Evolutionary conservation across 2,329 filamentous ascomycete species (phyloP).

Genomic region (Curvularia hawaiiensis): DNA sequence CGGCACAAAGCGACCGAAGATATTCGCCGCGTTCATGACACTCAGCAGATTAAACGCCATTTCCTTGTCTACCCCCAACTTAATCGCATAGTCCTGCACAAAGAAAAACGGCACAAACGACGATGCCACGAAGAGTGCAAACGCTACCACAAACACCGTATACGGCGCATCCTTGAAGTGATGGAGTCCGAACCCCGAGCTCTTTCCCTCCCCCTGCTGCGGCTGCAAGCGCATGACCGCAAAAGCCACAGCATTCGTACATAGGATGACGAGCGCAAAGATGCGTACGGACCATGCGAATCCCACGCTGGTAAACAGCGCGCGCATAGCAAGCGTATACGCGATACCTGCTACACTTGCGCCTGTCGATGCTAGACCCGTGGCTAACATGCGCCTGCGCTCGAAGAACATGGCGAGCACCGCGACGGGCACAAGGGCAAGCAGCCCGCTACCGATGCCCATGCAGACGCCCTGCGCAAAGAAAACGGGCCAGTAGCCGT

Average conservation of each 20-base stretch:
- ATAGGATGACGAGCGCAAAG: background rate
- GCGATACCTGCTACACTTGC: background rate
- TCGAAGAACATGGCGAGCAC: background rate
- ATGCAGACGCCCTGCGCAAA: background rate
- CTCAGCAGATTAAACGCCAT: conserved; percentile 69
- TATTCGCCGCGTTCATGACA: conserved; percentile 64
- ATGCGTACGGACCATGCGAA: background rate
- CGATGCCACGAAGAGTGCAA: background rate
- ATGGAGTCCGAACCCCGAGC: background rate
- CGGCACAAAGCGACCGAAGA: conserved; percentile 51
- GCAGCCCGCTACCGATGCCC: background rate
- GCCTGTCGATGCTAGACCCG: background rate
- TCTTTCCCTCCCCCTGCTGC: background rate
- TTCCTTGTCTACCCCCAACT: conserved; percentile 38
- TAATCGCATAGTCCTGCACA: background rate
- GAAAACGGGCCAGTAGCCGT: background rate
- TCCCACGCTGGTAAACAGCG: background rate
- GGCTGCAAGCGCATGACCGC: background rate
- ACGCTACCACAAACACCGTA: background rate
- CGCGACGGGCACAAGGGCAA: background rate
- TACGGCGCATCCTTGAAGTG: background rate
- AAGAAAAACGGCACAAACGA: background rate
- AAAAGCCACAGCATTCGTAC: background rate
- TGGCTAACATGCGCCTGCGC: background rate
- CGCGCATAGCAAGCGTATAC: background rate